Conservation (phyloP, 1,139 yeast species). For the Debaryomyces singareniensis region DNA sequence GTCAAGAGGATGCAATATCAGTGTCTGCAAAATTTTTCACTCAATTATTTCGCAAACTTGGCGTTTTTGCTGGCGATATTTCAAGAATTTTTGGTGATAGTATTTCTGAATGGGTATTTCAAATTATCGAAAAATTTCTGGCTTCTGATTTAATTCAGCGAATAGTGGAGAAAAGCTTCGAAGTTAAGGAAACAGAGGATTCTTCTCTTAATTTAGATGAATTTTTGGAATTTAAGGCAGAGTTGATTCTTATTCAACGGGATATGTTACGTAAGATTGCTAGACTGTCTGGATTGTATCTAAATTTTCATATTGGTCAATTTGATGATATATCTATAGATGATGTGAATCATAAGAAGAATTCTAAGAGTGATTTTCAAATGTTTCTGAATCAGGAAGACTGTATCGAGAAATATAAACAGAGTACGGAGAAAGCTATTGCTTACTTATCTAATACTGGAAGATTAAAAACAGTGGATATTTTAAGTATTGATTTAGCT, state of each 20-base stretch:
- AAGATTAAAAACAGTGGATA: slow-evolving; percentile 61
- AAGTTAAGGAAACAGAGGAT: slow-evolving; percentile 8
- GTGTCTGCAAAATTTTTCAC: slow-evolving; percentile 27
- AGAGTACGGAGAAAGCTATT: slow-evolving; percentile 37
- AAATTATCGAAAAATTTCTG: slow-evolving; percentile 25
- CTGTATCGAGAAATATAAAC: slow-evolving; percentile 21
- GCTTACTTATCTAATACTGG: slow-evolving; percentile 41
- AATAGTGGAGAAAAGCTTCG: slow-evolving; percentile 15
- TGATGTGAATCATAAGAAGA: slow-evolving; percentile 5
- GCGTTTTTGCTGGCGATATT: slow-evolving; percentile 35
- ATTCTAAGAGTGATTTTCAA: slow-evolving; percentile 8
- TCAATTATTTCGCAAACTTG: slow-evolving; percentile 25
- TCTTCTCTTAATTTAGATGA: slow-evolving; percentile 18
- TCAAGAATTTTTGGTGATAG: slow-evolving; percentile 13
- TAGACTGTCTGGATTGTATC: slow-evolving; percentile 18
- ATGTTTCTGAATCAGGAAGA: slow-evolving; percentile 11
- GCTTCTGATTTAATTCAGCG: slow-evolving; percentile 26
- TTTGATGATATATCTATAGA: slow-evolving; percentile 19
- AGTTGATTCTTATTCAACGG: slow-evolving; percentile 38
- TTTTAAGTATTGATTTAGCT: slow-evolving; percentile 79
- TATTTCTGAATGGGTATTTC: slow-evolving; percentile 24
- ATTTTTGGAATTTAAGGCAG: slow-evolving; percentile 41
- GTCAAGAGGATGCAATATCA: slow-evolving; percentile 22
- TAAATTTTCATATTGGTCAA: slow-evolving; percentile 19
- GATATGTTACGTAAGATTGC: slow-evolving; percentile 37